Evolutionary conservation across 768 basidiomycete genomes (phyloP), one percentile per base, ranked within the genome.

Genomic region (Cyclocybe aegerita): DNA sequence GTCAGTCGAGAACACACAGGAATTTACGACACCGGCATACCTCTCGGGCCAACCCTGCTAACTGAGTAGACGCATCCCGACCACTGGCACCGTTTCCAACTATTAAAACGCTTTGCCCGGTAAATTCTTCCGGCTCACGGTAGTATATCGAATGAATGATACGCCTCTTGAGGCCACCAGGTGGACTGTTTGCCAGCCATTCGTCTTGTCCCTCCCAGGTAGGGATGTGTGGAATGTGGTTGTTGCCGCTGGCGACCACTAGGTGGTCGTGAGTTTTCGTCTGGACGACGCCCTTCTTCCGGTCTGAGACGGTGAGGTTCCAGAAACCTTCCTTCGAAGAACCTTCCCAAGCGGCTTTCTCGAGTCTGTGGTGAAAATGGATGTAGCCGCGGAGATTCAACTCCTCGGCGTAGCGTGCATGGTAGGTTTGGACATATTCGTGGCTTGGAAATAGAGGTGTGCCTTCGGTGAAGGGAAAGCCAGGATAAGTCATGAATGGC

Each of bases 401-500:
- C 14, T 71, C 65, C 1, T 51, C 51, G 8, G 72, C 74, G 56
- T 74, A 79, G 16, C 73, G 65, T 8, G 48, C 60, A 50, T 82
- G 81, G 52, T 85, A 84, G 16, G 65, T 59, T 35, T 70, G 60
- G 9, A 84, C 62, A 46, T 71, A 60, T 42, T 77, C 68, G 49
- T 80, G 76, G 2, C 65, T 63, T 1, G 83, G 74, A 58, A 71
- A 83, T 4, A 85, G 67, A 2, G 78, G 73, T 4, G 80, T 82
- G 5, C 69, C 66, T 0, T 74, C 75, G 0, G 72, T 75, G 48
- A 77, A 83, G 0, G 81, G 75, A 61, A 80, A 77, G 7, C 67
- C 60, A n/a, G 80, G 81, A 56, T 76, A 81, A 0, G 81, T 77
- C 80, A 83, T 83, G 7, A 70, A 72, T 1, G 82, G 82, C 3